Base-by-base conservation (phyloP, 2,329 filamentous ascomycete species). In the Colletotrichum sp. region DNA sequence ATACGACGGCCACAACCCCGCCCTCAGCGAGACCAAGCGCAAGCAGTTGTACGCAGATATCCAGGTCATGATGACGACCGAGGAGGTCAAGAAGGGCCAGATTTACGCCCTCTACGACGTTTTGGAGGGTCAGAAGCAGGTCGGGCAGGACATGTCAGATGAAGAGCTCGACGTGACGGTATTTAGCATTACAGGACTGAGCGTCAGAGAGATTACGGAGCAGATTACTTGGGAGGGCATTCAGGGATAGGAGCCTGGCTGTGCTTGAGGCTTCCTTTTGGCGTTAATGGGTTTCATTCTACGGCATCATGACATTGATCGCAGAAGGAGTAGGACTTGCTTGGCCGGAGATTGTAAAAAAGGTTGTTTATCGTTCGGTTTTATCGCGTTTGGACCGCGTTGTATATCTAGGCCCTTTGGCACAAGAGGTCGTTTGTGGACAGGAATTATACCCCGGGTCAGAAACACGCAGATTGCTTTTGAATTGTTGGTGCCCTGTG, bases 81-180 rank as follows among this genome's bases (percentile, higher is more conserved):
- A 95, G 29, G 93, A 96, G 80, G 89, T 90, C 80, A 95, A 96
- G 84, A 92, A 92, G 30, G 93, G 95, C 77, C 94, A 96, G 83
- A 93, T 98, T 57, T 98, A 98, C 85, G 90, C 92, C 57, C 88
- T 98, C 16, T 95, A 96, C 80, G 95, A 98, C 82, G 95, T 97
- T 2, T 88, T 97, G 1, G 95, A 96, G 84, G 95, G 93, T 8
- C 94, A 96, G 82, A 95, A 94, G 85, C 88, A 88, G 39, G 89
- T 89, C 4, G 92, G 92, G 0, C 90, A 92, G 80, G 88, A 90
- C 78, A 93, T 94, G 89, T 90, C 87, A 1, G 89, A 91, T 78
- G 89, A 91, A 25, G 90, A 92, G 80, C 87, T 93, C 59, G 92
- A 94, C 80, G 87, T 92, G 80, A 95, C 93, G 1, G 88, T 95